Evolutionary conservation across 495 filamentous ascomycete species (phyloP), one percentile per base, ranked within the genome.

Genomic region (Podospora pseudoanserina): DNA sequence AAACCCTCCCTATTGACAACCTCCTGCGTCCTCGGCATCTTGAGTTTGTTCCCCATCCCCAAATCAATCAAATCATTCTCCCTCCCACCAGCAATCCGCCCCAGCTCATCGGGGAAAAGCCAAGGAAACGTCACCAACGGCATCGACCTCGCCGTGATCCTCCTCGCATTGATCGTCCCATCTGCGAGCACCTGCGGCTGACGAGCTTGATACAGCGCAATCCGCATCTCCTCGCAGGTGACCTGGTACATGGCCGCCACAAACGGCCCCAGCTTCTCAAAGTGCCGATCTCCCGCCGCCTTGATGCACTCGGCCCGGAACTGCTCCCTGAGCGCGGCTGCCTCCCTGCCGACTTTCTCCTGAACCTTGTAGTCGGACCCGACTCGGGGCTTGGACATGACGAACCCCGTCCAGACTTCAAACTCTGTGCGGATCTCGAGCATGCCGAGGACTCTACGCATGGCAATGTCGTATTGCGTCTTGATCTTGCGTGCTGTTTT

Each of bases 121-220:
- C 95, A 99, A 0, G 95, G 94, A 72, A 97, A 98, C 71, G 89
- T 94, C 73, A 97, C 95, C 26, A 98, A 77, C 0, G 96, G 95
- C 81, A 92, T 86, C 6, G 79, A 78, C 5, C 81, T 80, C 0
- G 79, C 73, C 5, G 76, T 78, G 67, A 82, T 79, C 13, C 72
- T 70, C n/a, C 75, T 62, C 60, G 70, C 66, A 30, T 76, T 76
- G 7, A 77, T 65, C 7, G 76, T 74, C 28, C 79, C 76, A 2
- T 81, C 78, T 0, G 72, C 77, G 2, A 79, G 72, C 0, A 78
- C 67, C 60, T 81, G 72, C 2, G 74, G 72, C 49, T 82, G 79
- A 15, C 79, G 68, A 7, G 73, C 69, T 66, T 86, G 82, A 18
- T 75, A 67, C 0, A 91, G 73, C 0, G 88, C 87, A 11, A 80